Evolutionary conservation across 805 yeast species (phyloP).

Genomic region (Starmerella stigmatis): DNA sequence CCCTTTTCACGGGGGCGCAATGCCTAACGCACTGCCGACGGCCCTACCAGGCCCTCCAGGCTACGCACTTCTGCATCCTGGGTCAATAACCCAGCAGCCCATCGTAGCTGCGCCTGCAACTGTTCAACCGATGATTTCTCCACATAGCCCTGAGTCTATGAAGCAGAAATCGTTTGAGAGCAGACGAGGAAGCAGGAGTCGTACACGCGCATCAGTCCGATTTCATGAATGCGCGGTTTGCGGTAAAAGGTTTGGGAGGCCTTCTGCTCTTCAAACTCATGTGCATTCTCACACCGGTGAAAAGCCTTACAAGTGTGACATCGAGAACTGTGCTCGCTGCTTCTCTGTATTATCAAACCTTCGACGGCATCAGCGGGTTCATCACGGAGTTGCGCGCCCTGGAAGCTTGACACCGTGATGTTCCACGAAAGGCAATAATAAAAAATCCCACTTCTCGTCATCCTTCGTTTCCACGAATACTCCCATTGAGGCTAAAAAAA

Average conservation of each 20-base stretch:
- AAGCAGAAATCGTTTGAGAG: too few species aligned
- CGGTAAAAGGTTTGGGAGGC: slow-evolving; percentile 70
- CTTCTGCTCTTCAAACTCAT: slow-evolving; percentile 74
- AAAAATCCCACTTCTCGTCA: too few species aligned
- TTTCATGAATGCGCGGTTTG: slow-evolving; percentile 33
- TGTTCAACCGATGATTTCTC: not conserved
- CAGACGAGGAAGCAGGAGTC: too few species aligned
- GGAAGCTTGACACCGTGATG: not conserved
- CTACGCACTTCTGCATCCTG: slow-evolving; percentile 1
- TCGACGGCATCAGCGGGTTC: slow-evolving; percentile 71
- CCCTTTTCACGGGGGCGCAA: not conserved
- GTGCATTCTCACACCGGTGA: slow-evolving; percentile 74
- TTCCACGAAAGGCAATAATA: too few species aligned
- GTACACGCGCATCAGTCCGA: not conserved
- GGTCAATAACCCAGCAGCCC: not conserved
- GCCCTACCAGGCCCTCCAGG: not conserved
- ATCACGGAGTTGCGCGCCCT: slow-evolving; percentile 27
- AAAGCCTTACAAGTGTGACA: slow-evolving; percentile 58
- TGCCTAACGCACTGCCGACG: not conserved
- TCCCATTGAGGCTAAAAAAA: too few species aligned
- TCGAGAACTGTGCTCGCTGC: slow-evolving; percentile 56
- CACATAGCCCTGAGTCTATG: too few species aligned
- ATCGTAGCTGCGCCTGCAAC: not conserved
- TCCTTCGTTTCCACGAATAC: too few species aligned
- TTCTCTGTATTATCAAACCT: slow-evolving; percentile 75